Base-by-base conservation (phyloP, 371 early-diverging fungal species). In the Parasitella parasitica region DNA sequence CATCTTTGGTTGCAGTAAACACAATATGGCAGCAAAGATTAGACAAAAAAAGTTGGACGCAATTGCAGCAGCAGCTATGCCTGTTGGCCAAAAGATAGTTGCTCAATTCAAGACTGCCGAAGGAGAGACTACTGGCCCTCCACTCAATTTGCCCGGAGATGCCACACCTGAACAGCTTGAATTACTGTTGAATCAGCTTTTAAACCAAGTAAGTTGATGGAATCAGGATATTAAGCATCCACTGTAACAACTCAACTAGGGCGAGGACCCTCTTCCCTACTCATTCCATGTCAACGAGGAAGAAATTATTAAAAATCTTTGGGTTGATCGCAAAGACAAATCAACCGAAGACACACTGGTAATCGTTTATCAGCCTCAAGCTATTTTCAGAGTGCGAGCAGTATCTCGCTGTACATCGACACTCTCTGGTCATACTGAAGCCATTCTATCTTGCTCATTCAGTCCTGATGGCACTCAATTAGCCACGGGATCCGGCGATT, bases 401-500 rank as follows among this genome's bases (percentile, higher is more conserved):
- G 95, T 97, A 8, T 92, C 94, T 1, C 86, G 97, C 15, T 95
- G 96, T 76, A 86, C 93, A 16, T 86, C 95, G 6, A 91, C 93
- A 0, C 73, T 98, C 56, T 73, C 90, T 1, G 94, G 97, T 1
- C 98, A 99, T 70, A 94, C 94, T 4, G 98, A 98, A 60, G 95
- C 98, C 0, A 89, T 99, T 16, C 80, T 97, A 15, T 86, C 88
- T 7, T 90, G 92, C 28, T 81, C 87, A 9, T 97, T 99, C 61
- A 91, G 91, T 65, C 96, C 99, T n/a, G 94, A 96, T 67, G 97
- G 98, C 6, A 70, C 79, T 5, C 87, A 90, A 76, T 76, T 97
- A 58, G 96, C 98, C 15, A 93, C 94, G 15, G 99, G 95, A 34
- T 94, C 96, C n/a, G 91, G 97, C 22, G 99, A 99, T 75, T 91